Conservation (phyloP, 2,329 filamentous ascomycete species). For the Fusarium luffae region DNA sequence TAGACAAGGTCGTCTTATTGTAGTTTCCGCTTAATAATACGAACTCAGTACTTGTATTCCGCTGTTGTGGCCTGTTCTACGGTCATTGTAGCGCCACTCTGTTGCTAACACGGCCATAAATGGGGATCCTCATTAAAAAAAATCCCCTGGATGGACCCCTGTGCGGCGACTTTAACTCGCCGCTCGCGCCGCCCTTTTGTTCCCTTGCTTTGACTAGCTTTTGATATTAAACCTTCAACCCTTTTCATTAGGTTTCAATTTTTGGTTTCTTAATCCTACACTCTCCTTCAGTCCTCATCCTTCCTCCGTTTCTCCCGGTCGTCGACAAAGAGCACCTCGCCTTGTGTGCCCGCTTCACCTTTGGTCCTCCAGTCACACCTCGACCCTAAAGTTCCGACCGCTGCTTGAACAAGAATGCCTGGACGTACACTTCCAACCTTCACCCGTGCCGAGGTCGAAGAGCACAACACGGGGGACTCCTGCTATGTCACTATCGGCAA, state of each 20-base stretch:
- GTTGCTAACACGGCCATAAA: slow-evolving; percentile 38
- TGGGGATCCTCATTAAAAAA: slow-evolving; percentile 49
- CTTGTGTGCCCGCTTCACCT: slow-evolving; percentile 19
- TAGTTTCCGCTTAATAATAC: slow-evolving; percentile 30
- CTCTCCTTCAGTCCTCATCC: slow-evolving; percentile 10
- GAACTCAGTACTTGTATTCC: slow-evolving; percentile 16
- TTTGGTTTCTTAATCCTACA: slow-evolving; percentile 5
- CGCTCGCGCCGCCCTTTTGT: slow-evolving; percentile 34
- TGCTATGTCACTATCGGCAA: slow-evolving; percentile 93
- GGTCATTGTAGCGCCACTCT: slow-evolving; percentile 46
- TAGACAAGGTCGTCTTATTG: slow-evolving; percentile 16
- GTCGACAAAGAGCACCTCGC: slow-evolving; percentile 19
- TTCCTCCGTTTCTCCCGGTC: not conserved
- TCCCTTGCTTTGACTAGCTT: slow-evolving; percentile 7
- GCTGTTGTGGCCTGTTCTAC: slow-evolving; percentile 43
- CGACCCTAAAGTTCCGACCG: slow-evolving; percentile 24
- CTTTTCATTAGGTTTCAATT: slow-evolving; percentile 19
- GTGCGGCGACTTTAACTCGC: slow-evolving; percentile 29
- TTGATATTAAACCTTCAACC: slow-evolving; percentile 31
- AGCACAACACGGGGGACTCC: slow-evolving; percentile 81
- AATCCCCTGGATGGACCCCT: slow-evolving; percentile 43
- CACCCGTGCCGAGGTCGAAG: slow-evolving; percentile 80
- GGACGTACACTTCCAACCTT: slow-evolving; percentile 85
- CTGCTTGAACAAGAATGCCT: slow-evolving; percentile 72
- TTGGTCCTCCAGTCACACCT: slow-evolving; percentile 8